Percentiles rank a stretch among this genome's conserved stretches.
Conservation (phyloP, 2,329 filamentous ascomycete genomes). For the Talaromyces sp. region DNA sequence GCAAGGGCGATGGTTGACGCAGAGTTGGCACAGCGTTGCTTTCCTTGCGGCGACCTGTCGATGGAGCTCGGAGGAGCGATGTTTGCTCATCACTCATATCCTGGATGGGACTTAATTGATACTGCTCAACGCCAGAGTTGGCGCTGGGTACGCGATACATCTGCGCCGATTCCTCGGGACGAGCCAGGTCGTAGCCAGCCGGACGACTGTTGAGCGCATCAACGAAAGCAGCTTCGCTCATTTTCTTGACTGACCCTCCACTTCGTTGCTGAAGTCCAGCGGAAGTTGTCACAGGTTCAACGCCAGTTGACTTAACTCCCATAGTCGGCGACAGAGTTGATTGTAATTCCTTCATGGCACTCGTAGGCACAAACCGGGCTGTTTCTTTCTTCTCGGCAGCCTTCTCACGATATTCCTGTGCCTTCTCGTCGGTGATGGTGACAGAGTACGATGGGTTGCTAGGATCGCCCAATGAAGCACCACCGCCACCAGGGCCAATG, state of each 20-base stretch:
- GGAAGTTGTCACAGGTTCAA: conserved; percentile 24
- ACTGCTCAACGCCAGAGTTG: conserved; percentile 17
- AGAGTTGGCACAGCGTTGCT: conserved; percentile 13
- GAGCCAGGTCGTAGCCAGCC: conserved; percentile 27
- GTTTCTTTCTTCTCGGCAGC: conserved; percentile 58
- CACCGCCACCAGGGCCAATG: conserved; percentile 69
- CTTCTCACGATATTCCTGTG: conserved; percentile 57
- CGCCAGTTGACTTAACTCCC: conserved; percentile 25
- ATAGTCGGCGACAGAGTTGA: conserved; percentile 13
- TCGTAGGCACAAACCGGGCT: conserved; percentile 58
- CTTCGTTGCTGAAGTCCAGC: conserved; percentile 25
- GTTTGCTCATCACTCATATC: conserved; percentile 18
- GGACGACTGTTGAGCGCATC: conserved; percentile 32
- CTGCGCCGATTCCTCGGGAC: conserved; percentile 24
- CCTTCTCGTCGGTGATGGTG: conserved; percentile 63
- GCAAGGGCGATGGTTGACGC: neutral
- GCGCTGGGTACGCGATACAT: conserved; percentile 26
- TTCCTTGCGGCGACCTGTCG: conserved; percentile 36
- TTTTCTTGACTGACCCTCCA: conserved; percentile 22
- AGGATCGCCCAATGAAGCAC: conserved; percentile 54
- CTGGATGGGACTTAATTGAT: neutral
- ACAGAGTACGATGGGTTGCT: conserved; percentile 81
- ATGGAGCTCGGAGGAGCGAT: conserved; percentile 33
- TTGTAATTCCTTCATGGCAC: conserved; percentile 18
- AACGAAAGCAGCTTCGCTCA: conserved; percentile 31